Evolutionary conservation across 2,329 filamentous ascomycete genomes (phyloP), one percentile per base, ranked within the genome.

Genomic region (Calcarisporium arbuscula): DNA sequence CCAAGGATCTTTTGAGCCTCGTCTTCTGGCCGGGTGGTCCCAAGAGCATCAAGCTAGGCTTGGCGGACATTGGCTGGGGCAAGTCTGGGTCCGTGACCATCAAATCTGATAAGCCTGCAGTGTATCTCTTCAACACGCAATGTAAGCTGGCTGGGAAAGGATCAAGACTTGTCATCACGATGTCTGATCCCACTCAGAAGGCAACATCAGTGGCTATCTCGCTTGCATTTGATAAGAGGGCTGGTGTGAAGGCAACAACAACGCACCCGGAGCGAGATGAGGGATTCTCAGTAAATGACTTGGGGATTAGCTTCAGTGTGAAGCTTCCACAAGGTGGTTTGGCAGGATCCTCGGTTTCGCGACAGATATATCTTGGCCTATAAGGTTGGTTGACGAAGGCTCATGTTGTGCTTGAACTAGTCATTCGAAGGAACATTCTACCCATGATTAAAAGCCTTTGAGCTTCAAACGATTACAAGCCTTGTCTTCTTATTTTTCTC

Each of bases 21-120:
- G 45, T 47, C 2, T 50, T 49, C 17, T 50, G 48, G 48, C 45
- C 45, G 5, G 43, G 38, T n/a, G 39, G 41, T 22, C 25, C 22
- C 8, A 29, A 35, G 11, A 37, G 36, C 29, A 40, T 50, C 19
- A 38, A 20, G 17, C 30, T 49, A 3, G 34, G 37, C 19, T 22
- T 49, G 7, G 28, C 18, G 6, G 34, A 31, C 1, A 34, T 48
- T 5, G 44, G 46, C 7, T 49, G 47, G 46, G 35, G n/a, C 19
- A 23, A 36, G 8, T 26, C 21, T 4, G 46, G 46, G 5, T 39
- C 32, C 6, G 14, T 49, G 7, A 40, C 35, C 8, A 34, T 49
- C 17, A 40, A 29, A 4, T 42, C 43, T 8, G 36, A 34, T 4
- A 39, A 44, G 36, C 45, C 45, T 2, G 44, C 31, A 15, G 37